Conservation (phyloP, 2,329 filamentous ascomycete species). For the Neonectria neomacrospora region DNA sequence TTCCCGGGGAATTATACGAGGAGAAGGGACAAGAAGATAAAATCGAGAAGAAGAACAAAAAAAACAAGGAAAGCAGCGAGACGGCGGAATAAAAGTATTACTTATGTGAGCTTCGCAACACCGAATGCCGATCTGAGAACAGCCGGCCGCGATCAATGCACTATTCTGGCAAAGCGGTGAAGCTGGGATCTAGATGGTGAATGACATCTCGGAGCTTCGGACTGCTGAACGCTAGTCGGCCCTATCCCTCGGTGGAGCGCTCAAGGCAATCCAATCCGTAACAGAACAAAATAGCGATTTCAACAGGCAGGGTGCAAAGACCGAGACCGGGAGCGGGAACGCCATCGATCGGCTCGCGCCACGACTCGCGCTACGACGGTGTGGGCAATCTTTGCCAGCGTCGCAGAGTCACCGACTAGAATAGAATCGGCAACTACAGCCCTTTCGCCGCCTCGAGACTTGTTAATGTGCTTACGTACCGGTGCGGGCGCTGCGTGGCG, state of each 20-base stretch:
- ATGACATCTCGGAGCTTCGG: not conserved
- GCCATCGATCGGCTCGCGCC: slow-evolving; percentile 8
- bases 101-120: not conserved
- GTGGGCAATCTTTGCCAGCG: slow-evolving; percentile 17
- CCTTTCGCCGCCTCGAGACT: not conserved
- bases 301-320: slow-evolving; percentile 1
- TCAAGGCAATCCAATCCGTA: slow-evolving; percentile 11
- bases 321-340: slow-evolving; percentile 1
- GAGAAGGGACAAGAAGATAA: no score
- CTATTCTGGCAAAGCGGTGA: not conserved
- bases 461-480: slow-evolving; percentile 13
- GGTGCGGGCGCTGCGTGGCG: not conserved
- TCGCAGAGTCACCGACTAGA: slow-evolving; percentile 5
- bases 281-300: slow-evolving; percentile 17
- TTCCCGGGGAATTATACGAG: no score
- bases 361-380: slow-evolving; percentile 12
- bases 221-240: not conserved
- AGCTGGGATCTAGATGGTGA: not conserved
- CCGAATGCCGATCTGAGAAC: not conserved
- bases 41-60: not conserved
- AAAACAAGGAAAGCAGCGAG: not conserved
- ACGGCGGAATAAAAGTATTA: not conserved
- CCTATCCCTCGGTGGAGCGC: not conserved
- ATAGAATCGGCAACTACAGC: slow-evolving; percentile 17
- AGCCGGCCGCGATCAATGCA: not conserved